A percentile compares a stretch with the other conserved stretches of the same genome.
phyloP scores from a whole-genome alignment of 805 yeast species.

The Cyberlindnera japonica region DNA sequence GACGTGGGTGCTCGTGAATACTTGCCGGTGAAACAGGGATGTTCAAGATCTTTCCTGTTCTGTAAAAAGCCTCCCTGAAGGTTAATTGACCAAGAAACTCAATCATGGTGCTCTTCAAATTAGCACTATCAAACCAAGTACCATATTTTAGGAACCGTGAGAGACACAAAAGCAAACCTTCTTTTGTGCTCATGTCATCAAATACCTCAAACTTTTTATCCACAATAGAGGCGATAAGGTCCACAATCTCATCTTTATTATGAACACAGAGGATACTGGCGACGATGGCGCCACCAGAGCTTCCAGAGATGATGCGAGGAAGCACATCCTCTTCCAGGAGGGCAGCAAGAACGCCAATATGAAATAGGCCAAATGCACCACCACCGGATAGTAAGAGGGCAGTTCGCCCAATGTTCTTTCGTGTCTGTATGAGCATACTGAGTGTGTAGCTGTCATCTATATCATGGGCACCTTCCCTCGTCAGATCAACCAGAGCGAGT shows the following conservation, averaged over 20 bases:
- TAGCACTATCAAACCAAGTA: slow-evolving; percentile 78
- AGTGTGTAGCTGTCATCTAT: slow-evolving; percentile 68
- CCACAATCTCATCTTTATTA: slow-evolving; percentile 63
- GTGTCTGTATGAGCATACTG: slow-evolving; percentile 78
- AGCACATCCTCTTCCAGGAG: slow-evolving; percentile 68
- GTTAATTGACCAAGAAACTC: slow-evolving; percentile 85
- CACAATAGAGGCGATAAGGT: slow-evolving; percentile 46
- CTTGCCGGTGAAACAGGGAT: slow-evolving; percentile 93
- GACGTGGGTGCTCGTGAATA: slow-evolving; percentile 83
- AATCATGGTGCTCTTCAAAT: slow-evolving; percentile 69
- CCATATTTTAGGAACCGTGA: slow-evolving; percentile 75
- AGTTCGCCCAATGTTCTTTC: slow-evolving; percentile 90
- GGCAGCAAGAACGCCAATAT: slow-evolving; percentile 85
- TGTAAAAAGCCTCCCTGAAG: slow-evolving; percentile 88
- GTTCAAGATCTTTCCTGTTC: slow-evolving; percentile 90
- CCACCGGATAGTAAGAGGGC: slow-evolving; percentile 97
- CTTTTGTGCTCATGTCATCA: slow-evolving; percentile 36
- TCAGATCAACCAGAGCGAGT: slow-evolving; percentile 32
- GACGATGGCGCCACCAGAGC: slow-evolving; percentile 93
- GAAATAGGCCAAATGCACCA: slow-evolving; percentile 88
- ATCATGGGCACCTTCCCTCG: slow-evolving; percentile 23
- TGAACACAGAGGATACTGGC: slow-evolving; percentile 86
- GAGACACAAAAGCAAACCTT: slow-evolving; percentile 43
- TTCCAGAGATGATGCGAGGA: slow-evolving; percentile 88
- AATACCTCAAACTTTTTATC: slow-evolving; percentile 49